Evolutionary conservation across 176 grass and related monocot species (phyloP).

Genomic region (Pontederia paniculata): DNA sequence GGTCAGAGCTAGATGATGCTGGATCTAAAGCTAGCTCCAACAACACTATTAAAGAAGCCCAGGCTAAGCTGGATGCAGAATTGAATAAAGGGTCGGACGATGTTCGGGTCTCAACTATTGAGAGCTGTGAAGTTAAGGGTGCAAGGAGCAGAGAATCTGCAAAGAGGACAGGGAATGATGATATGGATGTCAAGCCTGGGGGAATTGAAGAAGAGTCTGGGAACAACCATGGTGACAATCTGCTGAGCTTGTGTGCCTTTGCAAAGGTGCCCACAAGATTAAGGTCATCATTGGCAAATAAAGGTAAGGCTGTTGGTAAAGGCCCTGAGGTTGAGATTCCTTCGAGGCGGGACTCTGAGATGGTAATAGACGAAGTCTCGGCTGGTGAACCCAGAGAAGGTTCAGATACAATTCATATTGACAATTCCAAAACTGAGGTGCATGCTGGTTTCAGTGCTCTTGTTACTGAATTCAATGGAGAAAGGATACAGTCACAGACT

Average conservation of each 20-base stretch:
- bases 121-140: slow-evolving; percentile 22
- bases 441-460: slow-evolving; percentile 17
- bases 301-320: slow-evolving; percentile 18
- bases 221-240: slow-evolving; percentile 17
- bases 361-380: slow-evolving; percentile 24
- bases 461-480: slow-evolving; percentile 25
- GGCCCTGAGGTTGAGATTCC: slow-evolving; percentile 25
- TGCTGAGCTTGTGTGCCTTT: slow-evolving; percentile 49
- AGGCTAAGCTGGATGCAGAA: slow-evolving; percentile 19
- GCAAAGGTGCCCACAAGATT: slow-evolving; percentile 49
- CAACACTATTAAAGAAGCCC: slow-evolving; percentile 32
- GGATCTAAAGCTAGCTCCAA: slow-evolving; percentile 67
- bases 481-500: slow-evolving; percentile 12
- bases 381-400: slow-evolving; percentile 22
- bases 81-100: slow-evolving; percentile 37
- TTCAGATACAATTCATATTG: slow-evolving; percentile 22
- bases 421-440: slow-evolving; percentile 19
- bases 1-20: slow-evolving; percentile 59
- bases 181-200: slow-evolving; percentile 24
- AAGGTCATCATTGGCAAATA: slow-evolving; percentile 41
- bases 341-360: slow-evolving; percentile 18
- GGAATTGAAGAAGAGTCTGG: slow-evolving; percentile 2
- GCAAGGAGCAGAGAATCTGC: slow-evolving; percentile 12
- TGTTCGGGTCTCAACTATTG: slow-evolving; percentile 31
- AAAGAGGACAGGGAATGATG: slow-evolving; percentile 19